Conservation (phyloP, 2,329 filamentous ascomycete genomes). For the Colletotrichum coccodes region DNA sequence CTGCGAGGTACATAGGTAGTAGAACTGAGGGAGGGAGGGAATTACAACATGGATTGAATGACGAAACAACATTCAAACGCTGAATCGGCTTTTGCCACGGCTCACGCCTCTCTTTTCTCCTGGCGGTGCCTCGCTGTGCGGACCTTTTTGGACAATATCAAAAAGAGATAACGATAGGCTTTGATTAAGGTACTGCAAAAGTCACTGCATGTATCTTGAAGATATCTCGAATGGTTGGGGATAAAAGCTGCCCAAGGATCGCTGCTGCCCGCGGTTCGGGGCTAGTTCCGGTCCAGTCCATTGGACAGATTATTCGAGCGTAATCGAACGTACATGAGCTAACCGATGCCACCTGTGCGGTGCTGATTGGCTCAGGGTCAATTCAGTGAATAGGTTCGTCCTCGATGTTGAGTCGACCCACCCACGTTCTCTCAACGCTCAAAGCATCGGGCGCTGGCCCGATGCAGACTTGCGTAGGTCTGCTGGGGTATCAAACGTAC, state of each 20-base stretch:
- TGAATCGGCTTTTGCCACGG: neutral
- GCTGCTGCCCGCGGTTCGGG: neutral
- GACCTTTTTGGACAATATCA: neutral
- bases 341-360: too few species aligned
- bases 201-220: neutral
- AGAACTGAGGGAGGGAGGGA: neutral
- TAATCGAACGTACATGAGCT: too few species aligned
- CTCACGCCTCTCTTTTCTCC: neutral
- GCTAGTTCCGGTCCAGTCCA: neutral
- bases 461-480: neutral
- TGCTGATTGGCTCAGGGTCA: too few species aligned
- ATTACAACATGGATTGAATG: neutral
- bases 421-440: conserved; percentile 1
- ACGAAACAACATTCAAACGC: neutral
- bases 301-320: too few species aligned
- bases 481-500: neutral
- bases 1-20: neutral
- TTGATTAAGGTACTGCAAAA: neutral
- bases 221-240: neutral
- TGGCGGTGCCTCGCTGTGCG: neutral
- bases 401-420: neutral
- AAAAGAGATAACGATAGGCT: neutral
- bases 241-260: neutral
- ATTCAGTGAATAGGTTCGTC: neutral
- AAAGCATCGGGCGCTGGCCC: neutral